These are phyloP conservation scores for Apiospora saccharicola DNA, from an alignment of 2,329 filamentous ascomycete genomes.

Conservation along the genomic window DNA sequence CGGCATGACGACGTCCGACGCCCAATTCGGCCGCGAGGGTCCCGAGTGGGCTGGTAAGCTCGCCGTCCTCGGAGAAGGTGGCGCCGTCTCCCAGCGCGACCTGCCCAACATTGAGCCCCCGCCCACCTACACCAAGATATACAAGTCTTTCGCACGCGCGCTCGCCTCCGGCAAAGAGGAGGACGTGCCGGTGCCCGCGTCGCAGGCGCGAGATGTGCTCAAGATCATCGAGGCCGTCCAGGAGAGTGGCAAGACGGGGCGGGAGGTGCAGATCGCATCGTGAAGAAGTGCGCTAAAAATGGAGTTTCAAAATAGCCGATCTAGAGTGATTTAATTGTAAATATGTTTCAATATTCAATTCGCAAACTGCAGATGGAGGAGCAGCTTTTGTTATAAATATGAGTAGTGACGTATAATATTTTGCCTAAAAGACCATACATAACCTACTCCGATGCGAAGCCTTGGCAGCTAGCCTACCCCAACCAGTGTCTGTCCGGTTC, in stretches of 20 bases:
- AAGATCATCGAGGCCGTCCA: slow-evolving; percentile 59
- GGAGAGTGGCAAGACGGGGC: slow-evolving; percentile 58
- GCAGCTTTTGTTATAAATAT: neutral
- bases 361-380: too few relatives aligned
- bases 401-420: neutral
- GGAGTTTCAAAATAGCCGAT: neutral
- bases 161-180: slow-evolving; percentile 56
- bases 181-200: slow-evolving; percentile 59
- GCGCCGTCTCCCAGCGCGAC: slow-evolving; percentile 55
- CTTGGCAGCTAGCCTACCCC: neutral
- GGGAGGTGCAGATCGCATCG: slow-evolving; percentile 45
- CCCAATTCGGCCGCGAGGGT: slow-evolving; percentile 70
- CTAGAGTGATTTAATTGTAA: neutral
- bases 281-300: neutral
- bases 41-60: slow-evolving; percentile 65
- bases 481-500: neutral
- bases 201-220: slow-evolving; percentile 61
- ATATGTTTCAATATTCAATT: neutral
- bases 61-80: slow-evolving; percentile 60
- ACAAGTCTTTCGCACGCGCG: slow-evolving; percentile 60
- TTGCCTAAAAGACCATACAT: neutral
- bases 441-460: neutral
- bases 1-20: slow-evolving; percentile 67
- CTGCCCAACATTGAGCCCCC: slow-evolving; percentile 67
- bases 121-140: slow-evolving; percentile 76